Conservation (phyloP, 257 asterid genomes). For the Solanum virginianum region DNA sequence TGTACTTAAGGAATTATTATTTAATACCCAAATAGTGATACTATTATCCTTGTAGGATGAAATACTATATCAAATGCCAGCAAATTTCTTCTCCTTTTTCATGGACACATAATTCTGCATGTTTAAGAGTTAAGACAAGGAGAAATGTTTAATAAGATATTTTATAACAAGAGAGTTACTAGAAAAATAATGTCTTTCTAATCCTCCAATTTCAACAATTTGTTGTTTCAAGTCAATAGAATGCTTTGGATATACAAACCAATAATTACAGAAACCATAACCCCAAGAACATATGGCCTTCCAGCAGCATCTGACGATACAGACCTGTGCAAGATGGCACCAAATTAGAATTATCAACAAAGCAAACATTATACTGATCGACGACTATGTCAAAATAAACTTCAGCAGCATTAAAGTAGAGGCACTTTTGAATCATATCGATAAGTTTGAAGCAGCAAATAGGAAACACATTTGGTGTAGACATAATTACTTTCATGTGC, state of each 20-base stretch:
- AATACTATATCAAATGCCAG: neutral
- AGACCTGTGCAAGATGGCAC: constrained; percentile 2
- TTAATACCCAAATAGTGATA: too few species aligned
- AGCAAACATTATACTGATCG: neutral
- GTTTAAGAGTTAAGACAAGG: neutral
- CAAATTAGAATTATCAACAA: neutral
- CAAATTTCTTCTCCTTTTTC: neutral
- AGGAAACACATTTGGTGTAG: neutral
- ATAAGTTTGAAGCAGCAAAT: neutral
- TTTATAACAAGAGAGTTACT: neutral
- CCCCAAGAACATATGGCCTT: constrained; percentile 17
- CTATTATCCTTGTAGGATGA: too few species aligned
- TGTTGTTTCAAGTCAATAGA: constrained; percentile 17
- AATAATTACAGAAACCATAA: constrained; percentile 21
- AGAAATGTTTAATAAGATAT: neutral
- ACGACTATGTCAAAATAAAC: neutral
- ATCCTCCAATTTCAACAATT: neutral
- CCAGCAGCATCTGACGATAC: constrained; percentile 23
- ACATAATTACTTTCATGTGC: neutral
- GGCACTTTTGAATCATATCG: neutral
- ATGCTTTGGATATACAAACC: constrained; percentile 38
- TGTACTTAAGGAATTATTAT: too few species aligned
- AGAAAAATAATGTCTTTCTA: neutral
- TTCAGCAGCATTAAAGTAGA: neutral
- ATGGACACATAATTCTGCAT: neutral